Evolutionary conservation across 768 basidiomycete species (phyloP).

Genomic region (Steccherinum ochraceum): DNA sequence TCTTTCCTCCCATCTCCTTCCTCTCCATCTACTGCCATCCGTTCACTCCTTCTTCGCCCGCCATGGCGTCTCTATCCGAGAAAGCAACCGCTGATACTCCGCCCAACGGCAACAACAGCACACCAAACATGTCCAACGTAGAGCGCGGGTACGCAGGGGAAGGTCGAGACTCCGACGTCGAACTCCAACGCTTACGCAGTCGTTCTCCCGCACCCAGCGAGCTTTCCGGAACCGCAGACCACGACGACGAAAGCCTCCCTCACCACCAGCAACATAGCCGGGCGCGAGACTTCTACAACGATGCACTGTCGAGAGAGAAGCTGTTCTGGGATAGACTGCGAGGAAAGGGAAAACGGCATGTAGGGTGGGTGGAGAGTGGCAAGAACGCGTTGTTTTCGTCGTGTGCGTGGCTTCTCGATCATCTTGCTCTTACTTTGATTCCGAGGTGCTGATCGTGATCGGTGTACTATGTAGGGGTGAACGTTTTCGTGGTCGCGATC

Average conservation of each 20-base stretch:
- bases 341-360: conserved; percentile 35
- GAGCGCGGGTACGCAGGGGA: not conserved
- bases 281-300: not conserved
- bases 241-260: not conserved
- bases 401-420: conserved; percentile 34
- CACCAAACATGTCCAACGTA: not conserved
- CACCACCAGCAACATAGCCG: not conserved
- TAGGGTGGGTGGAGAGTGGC: conserved; percentile 36
- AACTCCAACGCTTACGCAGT: not conserved
- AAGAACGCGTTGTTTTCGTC: conserved; percentile 44
- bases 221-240: not conserved
- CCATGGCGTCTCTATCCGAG: not conserved
- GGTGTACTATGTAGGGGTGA: conserved; percentile 27
- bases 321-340: conserved; percentile 39
- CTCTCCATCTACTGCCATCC: not conserved
- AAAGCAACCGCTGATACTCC: not conserved
- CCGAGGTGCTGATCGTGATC: not conserved
- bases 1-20: not conserved
- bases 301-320: not conserved
- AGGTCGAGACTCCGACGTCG: not conserved
- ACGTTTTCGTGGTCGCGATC: conserved; percentile 48
- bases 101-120: not conserved
- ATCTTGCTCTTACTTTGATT: not conserved
- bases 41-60: not conserved
- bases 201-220: not conserved